These are phyloP conservation scores for Leptographium flavum DNA, from an alignment of 2,329 filamentous ascomycete genomes.

Conservation along the genomic window DNA sequence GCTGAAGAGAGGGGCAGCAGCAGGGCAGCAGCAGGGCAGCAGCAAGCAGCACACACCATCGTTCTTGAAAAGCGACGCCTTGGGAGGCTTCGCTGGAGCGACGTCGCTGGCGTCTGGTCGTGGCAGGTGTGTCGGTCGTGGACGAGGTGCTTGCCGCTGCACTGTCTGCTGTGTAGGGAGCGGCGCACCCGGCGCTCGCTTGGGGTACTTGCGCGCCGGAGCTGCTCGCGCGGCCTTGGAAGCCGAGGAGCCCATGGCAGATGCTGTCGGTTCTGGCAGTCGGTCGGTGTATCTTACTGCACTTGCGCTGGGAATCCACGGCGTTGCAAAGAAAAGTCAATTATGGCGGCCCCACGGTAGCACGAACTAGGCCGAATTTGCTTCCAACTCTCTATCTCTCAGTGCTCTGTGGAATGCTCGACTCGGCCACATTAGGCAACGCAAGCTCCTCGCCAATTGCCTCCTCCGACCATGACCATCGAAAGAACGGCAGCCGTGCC, in stretches of 20 bases:
- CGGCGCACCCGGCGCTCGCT: background rate
- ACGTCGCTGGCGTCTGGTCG: background rate
- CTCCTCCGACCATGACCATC: background rate
- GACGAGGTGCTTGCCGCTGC: slow-evolving; percentile 5
- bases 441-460: background rate
- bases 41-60: background rate
- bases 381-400: background rate
- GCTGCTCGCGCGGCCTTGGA: slow-evolving; percentile 28
- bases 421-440: slow-evolving; percentile 2
- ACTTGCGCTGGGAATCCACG: too few relatives aligned
- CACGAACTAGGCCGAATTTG: background rate
- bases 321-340: too few relatives aligned
- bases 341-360: background rate
- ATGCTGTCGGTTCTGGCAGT: background rate
- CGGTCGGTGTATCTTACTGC: too few relatives aligned
- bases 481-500: slow-evolving; percentile 1
- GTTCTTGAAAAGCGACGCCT: slow-evolving; percentile 7
- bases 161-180: background rate
- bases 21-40: background rate
- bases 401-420: slow-evolving; percentile 1
- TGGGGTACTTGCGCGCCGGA: slow-evolving; percentile 7
- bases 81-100: background rate
- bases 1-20: background rate
- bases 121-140: background rate
- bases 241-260: slow-evolving; percentile 28